phyloP scores from a whole-genome alignment of 1,284 basidiomycete genomes.

The Cryptococcus wingfieldii region DNA sequence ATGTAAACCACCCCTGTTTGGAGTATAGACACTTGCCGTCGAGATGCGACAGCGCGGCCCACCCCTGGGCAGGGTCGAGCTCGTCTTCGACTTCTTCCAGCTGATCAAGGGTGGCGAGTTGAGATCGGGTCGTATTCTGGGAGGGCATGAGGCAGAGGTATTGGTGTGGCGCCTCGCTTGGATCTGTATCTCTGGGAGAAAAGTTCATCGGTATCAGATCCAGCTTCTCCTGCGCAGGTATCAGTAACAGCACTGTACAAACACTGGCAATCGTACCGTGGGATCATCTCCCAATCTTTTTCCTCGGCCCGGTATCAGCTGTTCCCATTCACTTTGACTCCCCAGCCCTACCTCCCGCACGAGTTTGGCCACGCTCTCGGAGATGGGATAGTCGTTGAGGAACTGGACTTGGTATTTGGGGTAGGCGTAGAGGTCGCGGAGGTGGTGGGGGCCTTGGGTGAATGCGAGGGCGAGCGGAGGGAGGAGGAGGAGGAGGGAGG shows the following conservation, averaged over 20 bases:
- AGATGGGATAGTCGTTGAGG: constrained; percentile 71
- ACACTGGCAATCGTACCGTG: neutral
- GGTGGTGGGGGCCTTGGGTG: constrained; percentile 23
- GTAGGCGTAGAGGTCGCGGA: constrained; percentile 69
- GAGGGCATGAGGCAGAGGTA: constrained; percentile 47
- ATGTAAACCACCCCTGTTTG: constrained; percentile 78
- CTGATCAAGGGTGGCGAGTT: constrained; percentile 17
- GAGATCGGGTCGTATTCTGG: constrained; percentile 25
- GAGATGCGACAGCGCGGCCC: constrained; percentile 48
- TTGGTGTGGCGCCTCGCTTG: constrained; percentile 10
- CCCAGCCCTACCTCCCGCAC: constrained; percentile 66
- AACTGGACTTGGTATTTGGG: constrained; percentile 79
- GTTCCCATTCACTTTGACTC: constrained; percentile 69
- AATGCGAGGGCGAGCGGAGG: constrained; percentile 5
- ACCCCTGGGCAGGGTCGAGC: constrained; percentile 39
- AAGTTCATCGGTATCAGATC: constrained; percentile 35
- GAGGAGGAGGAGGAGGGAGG: constrained; percentile 7
- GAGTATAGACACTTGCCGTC: constrained; percentile 50
- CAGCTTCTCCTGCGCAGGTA: constrained; percentile 12
- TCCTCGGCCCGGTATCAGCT: constrained; percentile 51
- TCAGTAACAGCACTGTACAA: neutral
- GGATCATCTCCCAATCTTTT: constrained; percentile 49
- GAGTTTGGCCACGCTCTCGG: constrained; percentile 65
- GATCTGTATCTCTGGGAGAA: constrained; percentile 13
- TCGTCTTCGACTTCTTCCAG: constrained; percentile 32